These are phyloP conservation scores for Myxozyma mucilagina DNA, from an alignment of 805 yeast species.

Conservation along the genomic window DNA sequence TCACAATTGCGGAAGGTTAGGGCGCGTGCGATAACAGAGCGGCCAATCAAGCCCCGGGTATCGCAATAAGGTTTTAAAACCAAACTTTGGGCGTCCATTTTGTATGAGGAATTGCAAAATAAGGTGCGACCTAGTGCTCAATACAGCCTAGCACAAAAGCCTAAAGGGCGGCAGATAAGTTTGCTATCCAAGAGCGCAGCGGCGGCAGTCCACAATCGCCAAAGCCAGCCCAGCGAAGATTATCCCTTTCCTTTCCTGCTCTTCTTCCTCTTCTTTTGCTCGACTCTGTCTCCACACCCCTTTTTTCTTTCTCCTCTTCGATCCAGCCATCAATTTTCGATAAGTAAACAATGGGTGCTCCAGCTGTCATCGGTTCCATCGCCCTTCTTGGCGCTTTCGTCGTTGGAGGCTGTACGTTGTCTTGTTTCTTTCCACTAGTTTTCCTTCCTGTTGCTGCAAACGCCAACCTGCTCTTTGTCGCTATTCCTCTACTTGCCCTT, in stretches of 20 bases:
- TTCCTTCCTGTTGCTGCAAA: background rate
- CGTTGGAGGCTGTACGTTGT: conserved; percentile 43
- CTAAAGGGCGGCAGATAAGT: background rate
- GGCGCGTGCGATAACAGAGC: conserved; percentile 3
- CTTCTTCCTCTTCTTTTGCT: background rate
- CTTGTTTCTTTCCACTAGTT: background rate
- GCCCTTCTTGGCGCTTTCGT: conserved; percentile 39
- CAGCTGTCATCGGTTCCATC: conserved; percentile 36
- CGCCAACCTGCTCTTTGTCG: background rate
- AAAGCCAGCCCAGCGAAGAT: background rate
- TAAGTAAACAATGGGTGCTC: conserved; percentile 29
- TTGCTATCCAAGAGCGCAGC: conserved; percentile 8
- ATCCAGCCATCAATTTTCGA: background rate
- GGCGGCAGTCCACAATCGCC: conserved; percentile 7
- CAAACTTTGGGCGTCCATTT: background rate
- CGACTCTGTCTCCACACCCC: conserved; percentile 1
- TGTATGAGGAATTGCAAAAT: background rate
- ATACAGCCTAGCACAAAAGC: background rate
- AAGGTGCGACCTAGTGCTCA: background rate
- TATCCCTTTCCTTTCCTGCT: conserved; percentile 9
- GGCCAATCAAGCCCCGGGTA: conserved; percentile 16
- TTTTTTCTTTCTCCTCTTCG: background rate
- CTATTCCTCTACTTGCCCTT: background rate
- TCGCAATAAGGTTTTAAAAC: background rate
- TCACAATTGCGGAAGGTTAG: background rate